Base-by-base conservation (phyloP, 306 rosid species). In the Vigna reflexopilosa region DNA sequence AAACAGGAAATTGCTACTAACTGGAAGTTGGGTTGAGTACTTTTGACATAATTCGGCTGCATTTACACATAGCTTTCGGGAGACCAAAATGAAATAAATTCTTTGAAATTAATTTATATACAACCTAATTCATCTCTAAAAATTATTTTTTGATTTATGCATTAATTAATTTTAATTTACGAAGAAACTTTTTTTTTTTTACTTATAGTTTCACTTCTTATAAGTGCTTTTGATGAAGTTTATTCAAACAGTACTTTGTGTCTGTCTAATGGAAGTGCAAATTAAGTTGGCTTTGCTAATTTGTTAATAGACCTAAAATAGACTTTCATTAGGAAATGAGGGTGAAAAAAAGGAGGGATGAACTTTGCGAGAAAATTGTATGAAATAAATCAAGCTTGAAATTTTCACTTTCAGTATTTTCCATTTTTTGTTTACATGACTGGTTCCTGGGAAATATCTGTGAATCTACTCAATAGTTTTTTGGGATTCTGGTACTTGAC, bases 241-340 rank as follows among this genome's bases (percentile, higher is more conserved):
- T 42, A 42, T 42, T 11, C 13, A 42, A 42, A 42, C 47, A 9
- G 47, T 9, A 9, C 16, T 62, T 62, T 59, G 19, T 61, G 44
- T 61, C 14, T 58, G 17, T 13, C 65, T 34, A 16, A 32, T 34
- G 42, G 4, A 63, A 63, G 24, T 34, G 26, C 26, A 34, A 12
- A 36, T 7, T 36, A 28, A 34, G 70, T 64, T 36, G 70, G 28
- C 70, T 64, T 64, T 64, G n/a, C 68, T 34, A 61, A 28, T 34
- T 24, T 58, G 38, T 58, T 32, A 63, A 36, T 63, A 36, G 7
- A 34, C n/a, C 26, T 63, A n/a, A 47, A 63, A 7, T 6, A 63
- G 14, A 24, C 47, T 7, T 64, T 34, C 26, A 16, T 34, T 63
- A 13, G 20, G 22, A 32, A 34, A 34, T n/a, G 69, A 32, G 47